These are phyloP conservation scores for Tubosaeta brunneosetosa DNA, from an alignment of 768 basidiomycete species.

Conservation along the genomic window DNA sequence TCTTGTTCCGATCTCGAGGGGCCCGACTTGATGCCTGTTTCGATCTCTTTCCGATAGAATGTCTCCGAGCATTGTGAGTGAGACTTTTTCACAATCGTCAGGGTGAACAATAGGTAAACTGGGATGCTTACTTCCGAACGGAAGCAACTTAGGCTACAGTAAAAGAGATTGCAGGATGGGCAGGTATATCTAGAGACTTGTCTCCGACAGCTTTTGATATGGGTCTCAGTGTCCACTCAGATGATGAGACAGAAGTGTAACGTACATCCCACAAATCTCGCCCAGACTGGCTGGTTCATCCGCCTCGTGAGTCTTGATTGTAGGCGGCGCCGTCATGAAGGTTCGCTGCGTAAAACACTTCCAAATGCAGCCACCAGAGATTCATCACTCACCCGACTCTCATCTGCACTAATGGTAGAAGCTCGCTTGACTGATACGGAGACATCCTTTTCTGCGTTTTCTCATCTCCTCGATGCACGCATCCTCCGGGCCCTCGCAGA, in stretches of 20 bases:
- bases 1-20: slow-evolving; percentile 57
- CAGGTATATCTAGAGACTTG: slow-evolving; percentile 80
- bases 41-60: slow-evolving; percentile 76
- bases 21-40: slow-evolving; percentile 52
- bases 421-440: slow-evolving; percentile 44
- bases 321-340: slow-evolving; percentile 8
- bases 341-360: not conserved
- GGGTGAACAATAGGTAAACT: not conserved
- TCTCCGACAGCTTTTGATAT: slow-evolving; percentile 55
- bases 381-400: not conserved
- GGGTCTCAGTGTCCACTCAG: slow-evolving; percentile 1
- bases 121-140: slow-evolving; percentile 53
- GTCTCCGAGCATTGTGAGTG: slow-evolving; percentile 76
- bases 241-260: slow-evolving; percentile 5
- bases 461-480: slow-evolving; percentile 77
- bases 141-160: slow-evolving; percentile 80
- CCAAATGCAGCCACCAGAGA: not conserved
- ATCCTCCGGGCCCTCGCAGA: slow-evolving; percentile 88
- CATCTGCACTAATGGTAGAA: slow-evolving; percentile 34
- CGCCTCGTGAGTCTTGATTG: slow-evolving; percentile 14
- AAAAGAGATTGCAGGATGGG: slow-evolving; percentile 73
- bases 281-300: slow-evolving; percentile 5
- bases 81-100: slow-evolving; percentile 27
- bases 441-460: slow-evolving; percentile 55
- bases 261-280: slow-evolving; percentile 43